Conservation (phyloP, 2,329 filamentous ascomycete species). For the Setomelanomma holmii region DNA sequence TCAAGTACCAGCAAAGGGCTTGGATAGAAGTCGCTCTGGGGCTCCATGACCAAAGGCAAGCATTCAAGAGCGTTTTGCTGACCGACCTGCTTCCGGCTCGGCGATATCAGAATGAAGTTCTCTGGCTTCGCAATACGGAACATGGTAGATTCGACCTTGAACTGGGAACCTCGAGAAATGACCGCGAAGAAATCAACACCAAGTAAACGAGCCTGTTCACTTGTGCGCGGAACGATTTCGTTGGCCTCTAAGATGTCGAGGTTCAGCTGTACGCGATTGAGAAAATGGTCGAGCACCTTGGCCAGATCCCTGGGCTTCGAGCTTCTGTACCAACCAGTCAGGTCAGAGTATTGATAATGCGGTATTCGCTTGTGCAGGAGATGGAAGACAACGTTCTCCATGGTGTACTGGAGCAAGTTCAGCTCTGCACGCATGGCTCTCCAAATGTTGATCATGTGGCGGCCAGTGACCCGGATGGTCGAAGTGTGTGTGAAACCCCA, state of each 20-base stretch:
- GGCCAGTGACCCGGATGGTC: conserved; percentile 87
- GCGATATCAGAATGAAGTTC: conserved; percentile 88
- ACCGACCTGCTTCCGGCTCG: conserved; percentile 89
- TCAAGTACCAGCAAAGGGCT: conserved; percentile 90
- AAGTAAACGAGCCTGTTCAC: conserved; percentile 90
- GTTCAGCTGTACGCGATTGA: conserved; percentile 77
- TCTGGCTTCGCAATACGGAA: conserved; percentile 98
- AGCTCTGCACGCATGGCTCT: conserved; percentile 93
- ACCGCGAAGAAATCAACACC: conserved; percentile 98
- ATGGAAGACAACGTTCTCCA: conserved; percentile 96
- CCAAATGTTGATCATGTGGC: conserved; percentile 98
- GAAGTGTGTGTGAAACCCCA: conserved; percentile 97
- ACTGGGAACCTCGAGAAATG: conserved; percentile 92
- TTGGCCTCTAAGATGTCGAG: conserved; percentile 92
- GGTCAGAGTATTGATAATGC: conserved; percentile 78
- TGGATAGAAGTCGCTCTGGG: conserved; percentile 91
- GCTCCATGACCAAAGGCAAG: conserved; percentile 95
- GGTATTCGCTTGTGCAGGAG: conserved; percentile 86
- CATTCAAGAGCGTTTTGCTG: conserved; percentile 95
- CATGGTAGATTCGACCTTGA: conserved; percentile 99
- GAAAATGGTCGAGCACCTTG: conserved; percentile 80
- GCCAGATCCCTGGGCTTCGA: conserved; percentile 71
- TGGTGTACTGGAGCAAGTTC: conserved; percentile 89
- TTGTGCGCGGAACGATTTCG: conserved; percentile 85
- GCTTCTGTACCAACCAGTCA: conserved; percentile 83